phyloP scores from a whole-genome alignment of 2,329 filamentous ascomycete genomes.

The Fusarium longipes region DNA sequence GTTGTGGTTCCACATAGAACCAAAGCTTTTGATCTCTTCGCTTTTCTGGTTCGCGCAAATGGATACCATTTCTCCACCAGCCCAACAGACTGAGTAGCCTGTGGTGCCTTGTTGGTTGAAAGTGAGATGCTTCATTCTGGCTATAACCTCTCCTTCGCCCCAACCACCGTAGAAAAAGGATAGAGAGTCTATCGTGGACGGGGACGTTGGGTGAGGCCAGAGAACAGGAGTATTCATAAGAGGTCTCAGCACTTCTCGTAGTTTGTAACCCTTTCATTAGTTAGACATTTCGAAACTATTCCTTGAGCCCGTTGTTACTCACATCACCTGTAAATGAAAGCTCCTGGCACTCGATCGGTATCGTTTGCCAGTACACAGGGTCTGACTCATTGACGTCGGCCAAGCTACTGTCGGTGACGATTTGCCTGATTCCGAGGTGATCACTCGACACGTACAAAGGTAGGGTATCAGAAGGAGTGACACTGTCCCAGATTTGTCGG shows the following conservation, averaged over 20 bases:
- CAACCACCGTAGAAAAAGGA: conserved; percentile 14
- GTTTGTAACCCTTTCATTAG: conserved; percentile 3
- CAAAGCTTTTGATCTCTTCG: rapidly evolving
- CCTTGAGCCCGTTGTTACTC: neutral
- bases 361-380: conserved; percentile 15
- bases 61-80: neutral
- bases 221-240: neutral
- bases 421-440: conserved; percentile 20
- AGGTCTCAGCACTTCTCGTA: neutral
- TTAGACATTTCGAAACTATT: neutral
- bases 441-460: conserved; percentile 13
- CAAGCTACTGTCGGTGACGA: neutral
- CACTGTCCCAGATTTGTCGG: neutral
- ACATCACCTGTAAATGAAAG: conserved; percentile 17
- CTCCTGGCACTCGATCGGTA: neutral
- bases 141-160: conserved; percentile 8
- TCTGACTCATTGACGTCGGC: rapidly evolving
- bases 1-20: too few species aligned
- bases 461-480: rapidly evolving
- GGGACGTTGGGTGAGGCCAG: conserved; percentile 3
- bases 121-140: conserved; percentile 10
- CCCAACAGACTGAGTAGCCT: conserved; percentile 30
- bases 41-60: neutral
- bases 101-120: conserved; percentile 8
- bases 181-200: neutral